Evolutionary conservation across 495 filamentous ascomycete genomes (phyloP), one percentile per base, ranked within the genome.

Genomic region (Trichoderma gamsii): DNA sequence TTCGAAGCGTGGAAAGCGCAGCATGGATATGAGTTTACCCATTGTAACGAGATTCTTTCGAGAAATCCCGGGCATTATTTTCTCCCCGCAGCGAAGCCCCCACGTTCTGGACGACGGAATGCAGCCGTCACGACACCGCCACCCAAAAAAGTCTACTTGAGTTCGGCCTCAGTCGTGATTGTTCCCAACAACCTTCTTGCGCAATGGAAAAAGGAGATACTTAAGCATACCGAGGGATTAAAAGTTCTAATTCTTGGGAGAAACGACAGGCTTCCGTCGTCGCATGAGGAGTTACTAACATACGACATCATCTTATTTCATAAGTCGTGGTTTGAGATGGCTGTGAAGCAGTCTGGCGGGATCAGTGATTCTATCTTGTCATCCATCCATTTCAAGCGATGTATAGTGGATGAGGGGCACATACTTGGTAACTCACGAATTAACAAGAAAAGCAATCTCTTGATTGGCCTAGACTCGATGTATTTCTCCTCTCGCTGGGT

Each of bases 371-470:
- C 68, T 25, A 86, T 89, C 0, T 77, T 97, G 7, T 86, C 86
- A 51, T 73, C 85, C 21, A 77, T 97, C 13, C 92, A 90, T 70
- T 96, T 92, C 82, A 86, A 96, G 69, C 85, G 94, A 15, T 85
- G 94, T 56, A 92, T 98, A 44, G 88, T 96, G 41, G 94, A 98
- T 67, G 94, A 98, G 82, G 94, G 94, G 1, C 92, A 97, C 73
- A 89, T 85, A 52, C 87, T 96, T 51, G 89, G 89, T 0, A 84
- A 82, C 41, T 77, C 79, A 0, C 80, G 83, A 6, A 76, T 79
- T 21, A 85, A 83, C 16, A 79, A 79, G 44, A 86, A 83, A 67
- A 89, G 85, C 18, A 88, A 90, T 61, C 81, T 92, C 46, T 84
- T 89, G 46, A 80, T 84, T 38, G 83, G 92, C 11, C 79, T 94